Conservation (phyloP, 345 rosid genomes). For the Citrus hindsii region DNA sequence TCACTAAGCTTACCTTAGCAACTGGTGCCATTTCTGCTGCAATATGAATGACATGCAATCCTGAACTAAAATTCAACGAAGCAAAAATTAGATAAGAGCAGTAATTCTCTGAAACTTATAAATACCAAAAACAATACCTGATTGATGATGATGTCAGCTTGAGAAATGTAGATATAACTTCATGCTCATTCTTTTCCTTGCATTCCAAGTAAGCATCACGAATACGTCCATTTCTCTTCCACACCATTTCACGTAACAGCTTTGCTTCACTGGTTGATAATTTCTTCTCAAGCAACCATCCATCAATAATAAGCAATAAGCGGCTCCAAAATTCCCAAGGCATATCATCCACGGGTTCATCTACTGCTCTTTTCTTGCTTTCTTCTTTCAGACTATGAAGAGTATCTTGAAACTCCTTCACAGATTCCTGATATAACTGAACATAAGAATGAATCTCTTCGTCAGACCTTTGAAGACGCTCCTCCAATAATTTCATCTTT, state of each 20-base stretch:
- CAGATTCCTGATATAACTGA: constrained; percentile 78
- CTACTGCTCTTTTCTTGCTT: constrained; percentile 59
- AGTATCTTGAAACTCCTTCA: constrained; percentile 80
- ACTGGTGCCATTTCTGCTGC: constrained; percentile 99
- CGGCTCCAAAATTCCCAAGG: constrained; percentile 91
- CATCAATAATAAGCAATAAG: constrained; percentile 79
- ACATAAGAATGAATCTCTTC: constrained; percentile 76
- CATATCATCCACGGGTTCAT: constrained; percentile 76
- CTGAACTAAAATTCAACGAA: constrained; percentile 63
- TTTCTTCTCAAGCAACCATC: constrained; percentile 93
- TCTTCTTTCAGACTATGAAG: constrained; percentile 71
- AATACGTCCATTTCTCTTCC: constrained; percentile 72
- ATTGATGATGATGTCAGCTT: constrained; percentile 50
- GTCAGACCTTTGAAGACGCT: constrained; percentile 80
- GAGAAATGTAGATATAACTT: constrained; percentile 58
- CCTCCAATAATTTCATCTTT: constrained; percentile 78
- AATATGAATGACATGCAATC: constrained; percentile 79
- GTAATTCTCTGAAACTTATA: background rate
- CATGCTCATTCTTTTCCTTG: constrained; percentile 66
- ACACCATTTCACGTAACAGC: constrained; percentile 69
- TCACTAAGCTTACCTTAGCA: constrained; percentile 72
- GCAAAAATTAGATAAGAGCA: constrained; percentile 26
- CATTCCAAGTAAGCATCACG: constrained; percentile 57
- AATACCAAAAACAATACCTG: constrained; percentile 44
- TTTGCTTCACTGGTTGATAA: constrained; percentile 59